These are phyloP conservation scores for Pestalotiopsis sp. DNA, from an alignment of 2,329 filamentous ascomycete species.

Conservation along the genomic window DNA sequence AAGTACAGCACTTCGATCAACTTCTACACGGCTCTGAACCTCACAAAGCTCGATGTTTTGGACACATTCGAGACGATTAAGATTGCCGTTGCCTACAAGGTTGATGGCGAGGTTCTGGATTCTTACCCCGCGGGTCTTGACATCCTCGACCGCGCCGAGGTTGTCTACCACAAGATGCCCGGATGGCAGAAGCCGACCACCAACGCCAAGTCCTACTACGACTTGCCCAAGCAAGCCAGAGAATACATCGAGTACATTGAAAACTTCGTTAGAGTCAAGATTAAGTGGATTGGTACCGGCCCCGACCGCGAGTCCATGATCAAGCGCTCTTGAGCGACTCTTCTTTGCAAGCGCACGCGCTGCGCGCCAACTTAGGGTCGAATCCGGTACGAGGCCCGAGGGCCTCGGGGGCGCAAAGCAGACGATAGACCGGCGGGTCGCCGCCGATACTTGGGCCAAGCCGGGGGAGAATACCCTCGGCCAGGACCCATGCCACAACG, in stretches of 20 bases:
- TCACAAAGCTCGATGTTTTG: constrained; percentile 70
- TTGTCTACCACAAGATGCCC: constrained; percentile 68
- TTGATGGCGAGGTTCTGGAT: constrained; percentile 47
- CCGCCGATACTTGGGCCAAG: no score
- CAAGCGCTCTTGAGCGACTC: constrained; percentile 26
- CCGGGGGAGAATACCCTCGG: no score
- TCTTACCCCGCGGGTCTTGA: constrained; percentile 68
- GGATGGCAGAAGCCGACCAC: constrained; percentile 72
- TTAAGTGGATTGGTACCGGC: constrained; percentile 70
- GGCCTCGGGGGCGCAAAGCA: no score
- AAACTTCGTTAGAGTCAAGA: constrained; percentile 62
- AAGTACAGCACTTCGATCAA: constrained; percentile 68
- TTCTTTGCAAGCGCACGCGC: not conserved
- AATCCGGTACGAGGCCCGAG: no score
- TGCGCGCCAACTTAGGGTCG: no score
- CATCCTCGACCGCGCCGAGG: constrained; percentile 60
- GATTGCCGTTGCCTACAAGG: constrained; percentile 71
- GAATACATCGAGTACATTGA: constrained; percentile 72
- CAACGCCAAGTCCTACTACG: constrained; percentile 59
- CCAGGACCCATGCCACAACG: no score
- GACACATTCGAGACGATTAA: constrained; percentile 78
- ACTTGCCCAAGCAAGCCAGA: constrained; percentile 65
- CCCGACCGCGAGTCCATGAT: constrained; percentile 69
- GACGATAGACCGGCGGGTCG: no score
- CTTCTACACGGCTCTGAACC: constrained; percentile 65